Evolutionary conservation across 352 stramenopile species (phyloP), one percentile per base, ranked within the genome.

Genomic region (Phytophthora pini): DNA sequence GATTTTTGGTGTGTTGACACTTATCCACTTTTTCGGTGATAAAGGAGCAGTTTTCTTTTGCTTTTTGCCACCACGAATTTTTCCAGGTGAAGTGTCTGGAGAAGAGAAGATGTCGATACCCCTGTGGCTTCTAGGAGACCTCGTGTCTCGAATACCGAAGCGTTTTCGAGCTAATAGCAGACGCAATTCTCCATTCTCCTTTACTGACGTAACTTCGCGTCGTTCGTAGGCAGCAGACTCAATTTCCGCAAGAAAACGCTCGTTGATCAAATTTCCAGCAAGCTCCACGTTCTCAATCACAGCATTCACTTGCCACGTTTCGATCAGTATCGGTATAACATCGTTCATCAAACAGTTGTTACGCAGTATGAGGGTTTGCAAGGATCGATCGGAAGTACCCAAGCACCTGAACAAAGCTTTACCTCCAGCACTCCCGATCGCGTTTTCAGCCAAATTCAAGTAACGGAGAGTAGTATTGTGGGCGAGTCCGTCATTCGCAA

Each of bases 291-390:
- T 46, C 24, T 76, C 61, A 5, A 92, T 51, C 43, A 68, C 65
- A 0, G 72, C 68, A n/a, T 88, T 90, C 9, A 57, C 7, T 60
- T 76, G 64, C 55, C 79, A 79, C n/a, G 75, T 61, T 8, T 55
- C n/a, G 5, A 61, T 46, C 5, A 90, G 45, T 6, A 47, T 5
- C 0, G 58, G 27, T 8, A 92, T 44, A 3, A 72, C 76, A 44
- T 91, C 82, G 55, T 84, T 86, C 63, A 79, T 72, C 26, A 92
- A 44, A 36, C 79, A 55, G 53, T 93, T 93, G 69, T 91, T 92
- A 43, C 55, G 59, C 13, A 93, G 67, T 8, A 90, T 53, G 5
- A 93, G 70, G 17, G 64, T 80, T 36, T 75, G 34, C 1, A 93
- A 64, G 20, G 74, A 63, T 12, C 50, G 61, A 48, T 90, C 88